Base-by-base conservation (phyloP, 2,329 filamentous ascomycete genomes). In the Epichloe gansuensis region DNA sequence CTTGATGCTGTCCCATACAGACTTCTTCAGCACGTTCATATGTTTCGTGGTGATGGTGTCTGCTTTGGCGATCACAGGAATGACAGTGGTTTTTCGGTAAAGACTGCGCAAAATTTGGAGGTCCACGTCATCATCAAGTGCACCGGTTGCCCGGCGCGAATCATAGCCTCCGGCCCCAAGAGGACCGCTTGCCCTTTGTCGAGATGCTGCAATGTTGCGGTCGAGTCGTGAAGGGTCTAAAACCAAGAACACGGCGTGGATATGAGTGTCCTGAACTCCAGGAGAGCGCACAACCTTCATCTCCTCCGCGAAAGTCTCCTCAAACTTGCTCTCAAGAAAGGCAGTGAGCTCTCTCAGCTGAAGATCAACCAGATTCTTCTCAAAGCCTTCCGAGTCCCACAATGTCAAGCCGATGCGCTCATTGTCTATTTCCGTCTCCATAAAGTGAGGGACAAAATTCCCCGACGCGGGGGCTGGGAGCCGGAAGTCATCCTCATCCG, bases 291-390 rank as follows among this genome's bases (percentile, higher is more conserved):
- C 77, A 46, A 98, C 90, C 74, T 96, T 97, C 78, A 95, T 95
- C 73, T 98, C 93, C 70, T 98, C 93, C 47, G 82, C 82, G 66
- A 98, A 95, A 0, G 93, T 97, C 63, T 98, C 93, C 67, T 98
- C 91, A 60, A 98, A 98, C 68, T 97, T 97, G 74, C 86, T 91
- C 74, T 98, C 93, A 54, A 98, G 74, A 71, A 98, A 98, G 8
- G 85, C 78, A 36, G 86, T 84, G 74, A 97, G 90, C 65, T 95
- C 89, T 55, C 90, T 82, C 58, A 98, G 75, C 69, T 98, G 93
- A 58, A 97, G 79, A 66, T 97, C 93, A 49, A 96, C 89, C 38
- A 97, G 81, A 61, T 88, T 93, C 76, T 91, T 95, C 70, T 98
- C 91, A 51, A 98, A 72, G 1, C 93, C 93, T 62, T 93, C 85